A percentile compares a stretch with the other conserved stretches of the same genome.
These are phyloP conservation scores for Fusarium floridanum DNA, from an alignment of 2,329 filamentous ascomycete species.

Conservation along the genomic window DNA sequence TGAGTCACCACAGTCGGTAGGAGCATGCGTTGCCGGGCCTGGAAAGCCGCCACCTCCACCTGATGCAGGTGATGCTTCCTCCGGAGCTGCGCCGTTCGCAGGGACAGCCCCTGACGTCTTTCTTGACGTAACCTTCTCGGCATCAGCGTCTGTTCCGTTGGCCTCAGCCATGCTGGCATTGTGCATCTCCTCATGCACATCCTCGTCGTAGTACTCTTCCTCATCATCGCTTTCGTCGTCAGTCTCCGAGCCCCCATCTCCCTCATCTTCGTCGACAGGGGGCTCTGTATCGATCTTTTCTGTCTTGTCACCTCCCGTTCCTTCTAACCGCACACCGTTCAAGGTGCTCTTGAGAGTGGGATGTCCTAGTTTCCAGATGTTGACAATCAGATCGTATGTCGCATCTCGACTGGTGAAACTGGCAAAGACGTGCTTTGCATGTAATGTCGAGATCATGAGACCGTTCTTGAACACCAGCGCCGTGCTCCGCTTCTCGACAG, in stretches of 20 bases:
- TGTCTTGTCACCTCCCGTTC: slow-evolving; percentile 89
- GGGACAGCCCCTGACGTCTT: slow-evolving; percentile 75
- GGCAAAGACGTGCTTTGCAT: slow-evolving; percentile 95
- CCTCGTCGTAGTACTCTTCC: slow-evolving; percentile 73
- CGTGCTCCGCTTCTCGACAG: slow-evolving; percentile 96
- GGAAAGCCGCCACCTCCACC: slow-evolving; percentile 76
- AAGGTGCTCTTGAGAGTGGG: slow-evolving; percentile 91
- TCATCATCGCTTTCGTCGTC: slow-evolving; percentile 74
- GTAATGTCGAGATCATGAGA: slow-evolving; percentile 94
- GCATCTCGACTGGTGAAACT: slow-evolving; percentile 95
- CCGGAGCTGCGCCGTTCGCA: slow-evolving; percentile 59
- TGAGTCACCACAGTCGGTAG: slow-evolving; percentile 87
- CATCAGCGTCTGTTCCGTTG: slow-evolving; percentile 60
- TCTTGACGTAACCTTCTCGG: slow-evolving; percentile 74
- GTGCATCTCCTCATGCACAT: slow-evolving; percentile 84
- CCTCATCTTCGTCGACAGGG: slow-evolving; percentile 52
- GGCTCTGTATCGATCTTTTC: slow-evolving; percentile 77
- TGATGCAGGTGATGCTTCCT: slow-evolving; percentile 61
- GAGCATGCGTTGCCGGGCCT: slow-evolving; percentile 82
- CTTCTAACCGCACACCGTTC: slow-evolving; percentile 87
- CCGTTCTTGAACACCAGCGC: slow-evolving; percentile 97
- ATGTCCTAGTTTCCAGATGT: slow-evolving; percentile 98
- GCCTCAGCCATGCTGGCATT: slow-evolving; percentile 73
- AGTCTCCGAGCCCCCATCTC: slow-evolving; percentile 66
- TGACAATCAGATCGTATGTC: slow-evolving; percentile 96